Conservation (phyloP, 306 rosid species). For the Glycine latifolia region DNA sequence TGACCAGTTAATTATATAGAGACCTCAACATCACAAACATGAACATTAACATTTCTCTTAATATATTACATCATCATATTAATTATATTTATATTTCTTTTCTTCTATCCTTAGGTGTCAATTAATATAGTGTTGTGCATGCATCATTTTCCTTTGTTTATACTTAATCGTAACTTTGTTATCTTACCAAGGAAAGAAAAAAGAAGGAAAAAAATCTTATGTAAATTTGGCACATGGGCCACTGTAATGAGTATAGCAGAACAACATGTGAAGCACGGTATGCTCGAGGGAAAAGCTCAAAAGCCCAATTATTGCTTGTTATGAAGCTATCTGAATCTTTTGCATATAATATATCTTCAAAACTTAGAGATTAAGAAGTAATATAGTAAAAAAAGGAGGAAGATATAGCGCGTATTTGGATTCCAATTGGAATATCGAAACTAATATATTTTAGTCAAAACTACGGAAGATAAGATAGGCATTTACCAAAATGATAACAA, state of each 20-base stretch:
- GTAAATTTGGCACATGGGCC: not conserved
- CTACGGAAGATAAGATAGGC: not conserved
- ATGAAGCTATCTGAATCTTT: not conserved
- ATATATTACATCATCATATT: too few relatives aligned
- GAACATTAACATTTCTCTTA: too few relatives aligned
- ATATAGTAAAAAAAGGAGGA: too few relatives aligned
- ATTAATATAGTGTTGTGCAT: not conserved
- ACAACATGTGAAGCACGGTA: not conserved
- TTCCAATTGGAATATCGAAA: not conserved
- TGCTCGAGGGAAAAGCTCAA: not conserved
- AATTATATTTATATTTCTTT: too few relatives aligned
- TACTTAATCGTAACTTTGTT: not conserved
- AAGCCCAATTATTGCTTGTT: not conserved
- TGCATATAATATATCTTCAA: not conserved
- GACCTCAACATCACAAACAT: too few relatives aligned
- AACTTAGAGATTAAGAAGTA: not conserved
- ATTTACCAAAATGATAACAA: not conserved
- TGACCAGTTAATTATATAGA: too few relatives aligned
- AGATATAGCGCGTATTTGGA: not conserved
- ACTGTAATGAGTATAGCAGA: not conserved
- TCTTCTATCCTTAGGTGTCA: not conserved
- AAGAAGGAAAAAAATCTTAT: not conserved
- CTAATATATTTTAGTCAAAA: not conserved
- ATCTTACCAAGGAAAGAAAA: not conserved
- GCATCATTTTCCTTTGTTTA: not conserved